Base-by-base conservation (phyloP, 2,329 filamentous ascomycete species). In the Pseudodiploospora longispora region DNA sequence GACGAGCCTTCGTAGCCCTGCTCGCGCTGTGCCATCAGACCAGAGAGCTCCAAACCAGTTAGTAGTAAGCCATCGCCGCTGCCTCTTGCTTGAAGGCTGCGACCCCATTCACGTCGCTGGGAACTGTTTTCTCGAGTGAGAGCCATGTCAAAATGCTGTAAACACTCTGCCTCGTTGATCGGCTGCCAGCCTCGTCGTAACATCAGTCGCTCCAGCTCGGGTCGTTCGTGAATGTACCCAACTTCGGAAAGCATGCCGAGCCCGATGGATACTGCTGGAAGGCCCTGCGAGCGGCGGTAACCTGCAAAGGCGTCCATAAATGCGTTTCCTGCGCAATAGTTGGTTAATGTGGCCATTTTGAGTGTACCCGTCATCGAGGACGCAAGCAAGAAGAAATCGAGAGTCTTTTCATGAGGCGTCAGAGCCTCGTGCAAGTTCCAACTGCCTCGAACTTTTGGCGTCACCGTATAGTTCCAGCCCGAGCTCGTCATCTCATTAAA, bases 161-260 rank as follows among this genome's bases (percentile, higher is more conserved):
- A 46, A n/a, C 62, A 47, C 44, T 61, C 59, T 3, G 53, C 43
- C 41, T 64, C 61, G 34, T 57, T 58, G 30, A 67, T 49, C 0
- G 59, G 53, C 31, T 63, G 59, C 37, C 67, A 57, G 2, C 62
- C 67, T 31, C 59, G 62, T 10, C 64, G 59, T 5, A 53, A 47
- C 3, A 69, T 54, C 6, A 62, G 41, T 2, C 50, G 53, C 47
- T 67, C 62, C 12, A 69, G 58, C 3, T 63, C 59, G 0, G 56
- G 57, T 35, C 64, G 59, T 30, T 67, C 62, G 40, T 59, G 54
- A 3, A 66, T 49, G 42, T 61, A 60, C 27, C 65, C 65, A 4
- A 67, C 62, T 12, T 62, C 63, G 6, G 55, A 55, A 36, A 69
- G 59, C 51, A 64, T 56, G 2, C 59, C 59, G 3, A 65, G 51